A percentile compares a stretch with the other conserved stretches of the same genome.
These are phyloP conservation scores for Tricholoma flavovirens DNA, from an alignment of 768 basidiomycete genomes.

Conservation along the genomic window DNA sequence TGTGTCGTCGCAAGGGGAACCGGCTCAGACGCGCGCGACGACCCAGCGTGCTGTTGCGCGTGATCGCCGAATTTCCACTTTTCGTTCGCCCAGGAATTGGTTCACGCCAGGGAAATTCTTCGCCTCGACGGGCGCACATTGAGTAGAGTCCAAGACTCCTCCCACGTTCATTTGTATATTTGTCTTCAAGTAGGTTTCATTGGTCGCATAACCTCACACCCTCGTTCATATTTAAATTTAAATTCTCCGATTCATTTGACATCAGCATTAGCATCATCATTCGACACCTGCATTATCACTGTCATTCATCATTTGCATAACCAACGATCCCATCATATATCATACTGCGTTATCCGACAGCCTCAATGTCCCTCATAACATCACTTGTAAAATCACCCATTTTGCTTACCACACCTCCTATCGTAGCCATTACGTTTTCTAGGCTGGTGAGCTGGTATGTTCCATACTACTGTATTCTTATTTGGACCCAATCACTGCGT, in stretches of 20 bases:
- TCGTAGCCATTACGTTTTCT: background rate
- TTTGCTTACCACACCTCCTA: background rate
- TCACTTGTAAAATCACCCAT: background rate
- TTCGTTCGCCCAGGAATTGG: constrained; percentile 45
- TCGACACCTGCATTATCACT: background rate
- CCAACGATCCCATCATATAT: too few species aligned
- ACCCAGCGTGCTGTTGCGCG: constrained; percentile 25
- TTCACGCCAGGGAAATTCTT: constrained; percentile 50
- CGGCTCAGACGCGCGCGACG: constrained; percentile 11
- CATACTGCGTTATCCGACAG: background rate
- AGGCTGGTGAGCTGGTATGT: background rate
- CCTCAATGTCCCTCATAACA: background rate
- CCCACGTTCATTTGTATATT: background rate
- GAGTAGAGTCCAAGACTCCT: constrained; percentile 7
- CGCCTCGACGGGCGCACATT: constrained; percentile 32
- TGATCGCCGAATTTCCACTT: constrained; percentile 15
- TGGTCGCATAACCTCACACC: background rate
- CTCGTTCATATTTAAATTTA: constrained; percentile 1
- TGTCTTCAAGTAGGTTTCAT: background rate
- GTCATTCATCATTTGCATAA: too few species aligned
- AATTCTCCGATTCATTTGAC: too few species aligned
- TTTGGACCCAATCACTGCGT: too few species aligned
- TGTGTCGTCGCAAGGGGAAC: constrained; percentile 18
- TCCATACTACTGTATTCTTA: too few species aligned
- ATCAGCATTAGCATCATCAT: background rate